Evolutionary conservation across 352 stramenopile genomes (phyloP).

Genomic region (Pythium sukuiense): DNA sequence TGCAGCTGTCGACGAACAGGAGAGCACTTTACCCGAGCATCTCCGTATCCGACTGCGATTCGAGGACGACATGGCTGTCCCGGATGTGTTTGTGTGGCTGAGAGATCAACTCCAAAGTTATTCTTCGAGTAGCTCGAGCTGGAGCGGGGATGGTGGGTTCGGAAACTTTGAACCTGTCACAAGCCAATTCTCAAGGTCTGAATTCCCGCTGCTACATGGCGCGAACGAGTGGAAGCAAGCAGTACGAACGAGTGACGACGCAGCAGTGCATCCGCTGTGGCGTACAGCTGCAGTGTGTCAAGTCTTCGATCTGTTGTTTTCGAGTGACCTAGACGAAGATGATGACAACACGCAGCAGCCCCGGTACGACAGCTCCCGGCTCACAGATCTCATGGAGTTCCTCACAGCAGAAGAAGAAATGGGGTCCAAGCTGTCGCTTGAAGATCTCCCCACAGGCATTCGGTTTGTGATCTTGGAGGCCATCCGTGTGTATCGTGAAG

Average conservation of each 20-base stretch:
- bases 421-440: constrained; percentile 38
- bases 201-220: constrained; percentile 21
- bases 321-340: constrained; percentile 8
- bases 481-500: constrained; percentile 57
- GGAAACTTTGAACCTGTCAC: constrained; percentile 21
- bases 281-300: constrained; percentile 22
- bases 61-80: constrained; percentile 27
- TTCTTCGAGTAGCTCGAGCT: constrained; percentile 1
- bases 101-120: constrained; percentile 28
- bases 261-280: constrained; percentile 19
- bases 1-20: background rate
- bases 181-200: background rate
- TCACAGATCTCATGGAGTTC: constrained; percentile 50
- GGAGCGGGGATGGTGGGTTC: background rate
- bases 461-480: constrained; percentile 56
- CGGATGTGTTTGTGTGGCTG: constrained; percentile 59
- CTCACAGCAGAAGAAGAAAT: constrained; percentile 42
- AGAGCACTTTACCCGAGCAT: background rate
- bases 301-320: constrained; percentile 22
- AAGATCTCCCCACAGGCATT: constrained; percentile 60
- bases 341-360: constrained; percentile 11
- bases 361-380: constrained; percentile 10
- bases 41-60: constrained; percentile 12
- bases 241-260: background rate
- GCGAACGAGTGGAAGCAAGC: constrained; percentile 11